Evolutionary conservation across 768 basidiomycete species (phyloP), one percentile per base, ranked within the genome.

Genomic region (Mycena crocata): DNA sequence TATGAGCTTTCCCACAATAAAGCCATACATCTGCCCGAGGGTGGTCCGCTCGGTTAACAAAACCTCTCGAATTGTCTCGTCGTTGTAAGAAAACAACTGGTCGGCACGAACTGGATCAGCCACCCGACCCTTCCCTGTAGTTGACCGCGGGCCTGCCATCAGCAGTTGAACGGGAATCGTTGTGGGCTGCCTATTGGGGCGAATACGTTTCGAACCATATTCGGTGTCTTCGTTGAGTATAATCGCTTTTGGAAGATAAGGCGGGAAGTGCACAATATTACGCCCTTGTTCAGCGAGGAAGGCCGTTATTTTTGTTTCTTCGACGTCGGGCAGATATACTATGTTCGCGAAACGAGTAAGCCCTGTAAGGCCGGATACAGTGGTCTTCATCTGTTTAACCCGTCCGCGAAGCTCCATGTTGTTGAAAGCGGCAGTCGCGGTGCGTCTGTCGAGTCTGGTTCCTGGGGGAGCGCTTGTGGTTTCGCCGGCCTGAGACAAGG

Each of bases 21-120:
- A 94, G 17, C 94, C 95, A 73, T 93, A 93, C 31, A 87, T 69
- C 69, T 95, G 93, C 3, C 87, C 84, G n/a, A 91, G 73, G 3
- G 92, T 90, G 30, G 87, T 87, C 49, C 86, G 84, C 73, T 96
- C 93, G 3, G 85, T 84, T n/a, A 93, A 78, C 61, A 95, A 81
- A 34, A 87, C 83, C 24, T 89, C 85, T 35, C 87, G 85, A 62
- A 91, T 83, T 10, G 82, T 84, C 23, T 81, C 74, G 62, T 87
- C 87, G 54, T 89, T 86, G 50, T 81, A 78, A 6, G 80, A 75
- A 68, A 89, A 87, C 7, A 91, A 78, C 64, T 89, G 82, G n/a
- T 84, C 75, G 7, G 84, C 85, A 30, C 82, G 79, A 17, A 79
- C 77, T 19, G 77, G 58, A 61, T 86, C 85, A 72, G 81, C 56